Evolutionary conservation across 139 green algal genomes (phyloP), one percentile per base, ranked within the genome.

Genomic region (Bryopsis sp.): DNA sequence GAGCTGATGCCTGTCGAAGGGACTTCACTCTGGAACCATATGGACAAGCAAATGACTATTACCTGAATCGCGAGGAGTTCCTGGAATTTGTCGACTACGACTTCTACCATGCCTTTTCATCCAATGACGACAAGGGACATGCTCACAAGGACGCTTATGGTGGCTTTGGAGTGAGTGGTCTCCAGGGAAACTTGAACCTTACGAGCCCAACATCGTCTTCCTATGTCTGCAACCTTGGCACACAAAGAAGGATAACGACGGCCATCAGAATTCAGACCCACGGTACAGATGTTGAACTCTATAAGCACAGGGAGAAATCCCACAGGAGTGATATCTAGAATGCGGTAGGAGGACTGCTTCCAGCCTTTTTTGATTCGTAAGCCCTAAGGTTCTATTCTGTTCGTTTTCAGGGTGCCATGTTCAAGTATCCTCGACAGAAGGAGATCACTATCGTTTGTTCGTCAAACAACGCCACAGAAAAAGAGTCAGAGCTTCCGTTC

Each of bases 41-140:
- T 15, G 57, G 57, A 64, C 7, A 8, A 8, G 57, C n/a, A 22
- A 7, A 8, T 24, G 57, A 64, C 15, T 64, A 39, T 28, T 64
- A 64, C 57, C n/a, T 34, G 8, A 15, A 64, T 28, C 7, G 57
- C 8, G 28, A 15, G 26, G 57, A n/a, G 8, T 64, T 64, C 57
- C 57, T 64, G 57, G 57, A 64, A 28, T 24, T 7, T 8, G n/a
- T 64, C 8, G 57, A 64, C 15, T 64, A 64, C 15, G 28, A 64
- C 57, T 64, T 64, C 57, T 64, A 64, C 57, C 57, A 64, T 28
- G 28, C 28, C 26, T 64, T 64, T 28, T 22, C 28, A n/a, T 28
- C 57, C 8, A 64, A 64, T 28, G 28, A 64, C 57, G 7, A 7
- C 7, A 39, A 8, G 34, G n/a, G n/a, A n/a, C n/a, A n/a, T n/a